These are phyloP conservation scores for Phellinidium pouzarii DNA, from an alignment of 1,284 basidiomycete species.

Conservation along the genomic window DNA sequence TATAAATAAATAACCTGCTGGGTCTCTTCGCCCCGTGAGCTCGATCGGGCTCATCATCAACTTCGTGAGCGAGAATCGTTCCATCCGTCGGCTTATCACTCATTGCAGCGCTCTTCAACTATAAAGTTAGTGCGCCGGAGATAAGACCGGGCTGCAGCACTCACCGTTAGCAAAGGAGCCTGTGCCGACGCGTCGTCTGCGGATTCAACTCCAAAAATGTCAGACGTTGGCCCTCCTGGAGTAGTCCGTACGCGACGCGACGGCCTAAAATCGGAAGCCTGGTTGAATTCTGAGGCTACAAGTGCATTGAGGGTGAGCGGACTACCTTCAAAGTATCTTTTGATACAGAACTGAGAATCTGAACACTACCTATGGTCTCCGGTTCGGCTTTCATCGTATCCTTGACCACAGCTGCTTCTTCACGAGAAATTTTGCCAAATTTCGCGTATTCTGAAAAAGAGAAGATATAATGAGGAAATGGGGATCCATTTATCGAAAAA, in stretches of 20 bases:
- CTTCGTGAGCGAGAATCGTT: background rate
- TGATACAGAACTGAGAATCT: background rate
- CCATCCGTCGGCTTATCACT: background rate
- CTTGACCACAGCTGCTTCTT: background rate
- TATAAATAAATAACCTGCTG: slow-evolving; percentile 10
- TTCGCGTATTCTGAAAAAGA: slow-evolving; percentile 44
- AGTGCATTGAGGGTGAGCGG: background rate
- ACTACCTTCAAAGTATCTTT: background rate
- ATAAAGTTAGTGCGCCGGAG: background rate
- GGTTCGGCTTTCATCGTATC: background rate
- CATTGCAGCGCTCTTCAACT: background rate
- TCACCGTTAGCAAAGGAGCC: slow-evolving; percentile 1
- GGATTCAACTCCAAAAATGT: slow-evolving; percentile 17
- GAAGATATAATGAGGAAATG: background rate
- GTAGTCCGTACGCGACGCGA: slow-evolving; percentile 22
- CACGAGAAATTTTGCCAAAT: slow-evolving; percentile 41
- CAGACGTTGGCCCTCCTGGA: slow-evolving; percentile 20
- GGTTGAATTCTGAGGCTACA: background rate
- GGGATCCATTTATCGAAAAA: background rate
- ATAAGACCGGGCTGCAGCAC: background rate
- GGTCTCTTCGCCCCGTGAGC: slow-evolving; percentile 6
- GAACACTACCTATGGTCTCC: background rate
- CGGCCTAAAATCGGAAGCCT: slow-evolving; percentile 18
- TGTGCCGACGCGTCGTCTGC: slow-evolving; percentile 19
- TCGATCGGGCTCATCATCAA: background rate